phyloP scores from a whole-genome alignment of 805 yeast genomes.

The Candida koratica region DNA sequence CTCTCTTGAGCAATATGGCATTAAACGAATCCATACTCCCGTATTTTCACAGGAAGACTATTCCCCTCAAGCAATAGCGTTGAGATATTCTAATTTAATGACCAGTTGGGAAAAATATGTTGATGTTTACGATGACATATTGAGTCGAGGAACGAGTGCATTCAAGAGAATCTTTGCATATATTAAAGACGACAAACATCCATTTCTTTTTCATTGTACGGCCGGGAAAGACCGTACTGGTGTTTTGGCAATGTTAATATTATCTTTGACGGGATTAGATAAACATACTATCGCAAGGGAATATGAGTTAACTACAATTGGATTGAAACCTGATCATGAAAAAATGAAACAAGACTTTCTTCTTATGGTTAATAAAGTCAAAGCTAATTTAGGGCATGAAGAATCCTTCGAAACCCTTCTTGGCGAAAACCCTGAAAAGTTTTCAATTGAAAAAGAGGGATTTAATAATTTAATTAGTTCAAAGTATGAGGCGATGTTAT shows the following conservation, averaged over 20 bases:
- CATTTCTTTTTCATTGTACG: slow-evolving; percentile 68
- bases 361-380: slow-evolving; percentile 29
- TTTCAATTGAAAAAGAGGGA: slow-evolving; percentile 48
- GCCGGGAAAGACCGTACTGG: slow-evolving; percentile 91
- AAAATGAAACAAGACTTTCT: slow-evolving; percentile 33
- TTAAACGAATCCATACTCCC: slow-evolving; percentile 51
- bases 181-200: slow-evolving; percentile 47
- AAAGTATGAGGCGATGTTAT: slow-evolving; percentile 65
- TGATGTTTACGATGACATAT: slow-evolving; percentile 56
- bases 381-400: slow-evolving; percentile 21
- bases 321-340: slow-evolving; percentile 50
- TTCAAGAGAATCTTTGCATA: slow-evolving; percentile 50
- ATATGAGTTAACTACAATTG: slow-evolving; percentile 69
- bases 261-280: slow-evolving; percentile 63
- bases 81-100: slow-evolving; percentile 50
- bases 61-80: slow-evolving; percentile 63
- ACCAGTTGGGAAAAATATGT: slow-evolving; percentile 61
- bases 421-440: slow-evolving; percentile 36
- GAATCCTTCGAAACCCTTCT: slow-evolving; percentile 22
- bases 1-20: slow-evolving; percentile 37
- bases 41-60: slow-evolving; percentile 51
- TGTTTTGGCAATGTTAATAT: slow-evolving; percentile 60
- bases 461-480: slow-evolving; percentile 59
- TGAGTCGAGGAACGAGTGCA: slow-evolving; percentile 45
- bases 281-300: slow-evolving; percentile 64